Conservation (phyloP, 2,329 filamentous ascomycete genomes). For the Colletotrichum sp. region DNA sequence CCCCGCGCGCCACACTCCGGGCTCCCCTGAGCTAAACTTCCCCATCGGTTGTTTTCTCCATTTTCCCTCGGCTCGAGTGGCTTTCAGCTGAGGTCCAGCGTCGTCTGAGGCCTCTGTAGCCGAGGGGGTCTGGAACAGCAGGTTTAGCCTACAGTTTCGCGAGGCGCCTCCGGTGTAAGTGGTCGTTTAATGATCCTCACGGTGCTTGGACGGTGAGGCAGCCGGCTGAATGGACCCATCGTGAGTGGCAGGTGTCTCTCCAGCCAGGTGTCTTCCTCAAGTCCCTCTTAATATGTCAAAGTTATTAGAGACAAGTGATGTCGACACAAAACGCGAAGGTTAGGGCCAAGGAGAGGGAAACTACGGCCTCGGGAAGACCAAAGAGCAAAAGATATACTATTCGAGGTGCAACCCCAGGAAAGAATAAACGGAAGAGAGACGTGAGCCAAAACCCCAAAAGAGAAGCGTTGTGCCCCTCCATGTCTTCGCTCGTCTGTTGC, state of each 20-base stretch:
- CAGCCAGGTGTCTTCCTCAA: accelerated
- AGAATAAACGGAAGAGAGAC: not conserved
- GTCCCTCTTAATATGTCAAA: accelerated
- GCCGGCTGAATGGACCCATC: accelerated
- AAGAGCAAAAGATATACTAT: accelerated
- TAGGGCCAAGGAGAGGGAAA: accelerated
- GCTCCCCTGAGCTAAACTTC: not conserved
- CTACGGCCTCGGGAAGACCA: accelerated
- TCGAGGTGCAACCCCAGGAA: accelerated
- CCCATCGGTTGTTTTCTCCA: not conserved
- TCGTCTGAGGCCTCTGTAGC: not conserved
- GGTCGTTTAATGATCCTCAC: not conserved
- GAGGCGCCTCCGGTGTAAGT: not conserved
- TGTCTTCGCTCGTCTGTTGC: not conserved
- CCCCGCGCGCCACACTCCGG: not conserved
- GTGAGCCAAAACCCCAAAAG: not conserved
- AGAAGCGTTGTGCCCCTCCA: not conserved
- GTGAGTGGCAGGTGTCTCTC: not conserved
- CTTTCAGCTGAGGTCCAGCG: not conserved
- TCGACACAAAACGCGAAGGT: accelerated
- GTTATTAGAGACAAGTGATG: accelerated
- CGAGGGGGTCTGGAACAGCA: not conserved
- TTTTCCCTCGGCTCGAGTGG: not conserved
- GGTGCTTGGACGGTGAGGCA: not conserved
- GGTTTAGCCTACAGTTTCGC: not conserved